These are phyloP conservation scores for Viola pubescens DNA, from an alignment of 441 rosid genomes.

Conservation along the genomic window DNA sequence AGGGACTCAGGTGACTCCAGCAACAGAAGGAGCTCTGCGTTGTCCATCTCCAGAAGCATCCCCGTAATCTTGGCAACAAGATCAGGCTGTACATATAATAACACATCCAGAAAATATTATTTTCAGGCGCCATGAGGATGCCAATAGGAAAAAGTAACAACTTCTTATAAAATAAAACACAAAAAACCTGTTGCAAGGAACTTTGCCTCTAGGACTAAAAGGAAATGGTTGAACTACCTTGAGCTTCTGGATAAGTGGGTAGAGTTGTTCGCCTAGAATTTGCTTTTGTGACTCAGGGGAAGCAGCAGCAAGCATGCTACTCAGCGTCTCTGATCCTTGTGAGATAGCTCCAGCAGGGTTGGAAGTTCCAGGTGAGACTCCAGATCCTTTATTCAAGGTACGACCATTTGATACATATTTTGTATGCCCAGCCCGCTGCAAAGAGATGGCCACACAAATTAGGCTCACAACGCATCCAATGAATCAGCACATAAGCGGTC, in stretches of 20 bases:
- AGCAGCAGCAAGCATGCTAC: constrained; percentile 55
- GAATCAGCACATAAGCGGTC: no score
- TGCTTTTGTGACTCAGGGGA: constrained; percentile 54
- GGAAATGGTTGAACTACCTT: constrained; percentile 32
- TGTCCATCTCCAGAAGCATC: constrained; percentile 89
- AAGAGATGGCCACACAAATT: not conserved
- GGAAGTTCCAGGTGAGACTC: constrained; percentile 19
- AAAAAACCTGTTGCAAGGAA: not conserved
- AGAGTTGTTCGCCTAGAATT: constrained; percentile 52
- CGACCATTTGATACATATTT: constrained; percentile 43
- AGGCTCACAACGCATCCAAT: no score
- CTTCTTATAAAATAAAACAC: not conserved
- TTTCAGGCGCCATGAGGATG: not conserved
- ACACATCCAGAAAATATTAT: not conserved
- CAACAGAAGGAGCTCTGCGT: constrained; percentile 63
- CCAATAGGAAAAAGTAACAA: not conserved
- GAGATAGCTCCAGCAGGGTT: constrained; percentile 25
- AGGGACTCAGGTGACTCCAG: constrained; percentile 71
- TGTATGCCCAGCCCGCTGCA: constrained; percentile 22
- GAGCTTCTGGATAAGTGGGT: constrained; percentile 56
- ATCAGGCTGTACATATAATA: constrained; percentile 33
- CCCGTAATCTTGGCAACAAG: constrained; percentile 66
- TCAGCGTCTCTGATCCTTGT: constrained; percentile 39
- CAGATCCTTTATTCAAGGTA: constrained; percentile 16
- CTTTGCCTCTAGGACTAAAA: not conserved